Conservation (phyloP, 1,284 basidiomycete genomes). For the Puccinia coronata region DNA sequence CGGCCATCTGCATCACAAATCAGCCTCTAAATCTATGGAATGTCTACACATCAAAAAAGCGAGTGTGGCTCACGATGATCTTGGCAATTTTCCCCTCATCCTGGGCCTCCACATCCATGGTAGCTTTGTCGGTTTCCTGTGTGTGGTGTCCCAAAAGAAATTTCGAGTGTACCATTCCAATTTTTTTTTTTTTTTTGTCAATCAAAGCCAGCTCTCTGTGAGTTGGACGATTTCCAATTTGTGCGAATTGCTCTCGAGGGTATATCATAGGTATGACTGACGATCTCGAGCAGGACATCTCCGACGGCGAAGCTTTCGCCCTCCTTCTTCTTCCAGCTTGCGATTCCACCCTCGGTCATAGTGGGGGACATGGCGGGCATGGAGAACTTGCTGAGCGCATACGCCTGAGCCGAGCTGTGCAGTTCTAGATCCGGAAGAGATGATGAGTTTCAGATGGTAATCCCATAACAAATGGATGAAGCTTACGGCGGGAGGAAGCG, state of each 20-base stretch:
- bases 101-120: conserved; percentile 97
- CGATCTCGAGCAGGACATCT: conserved; percentile 92
- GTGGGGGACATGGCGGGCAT: conserved; percentile 99
- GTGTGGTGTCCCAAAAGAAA: conserved; percentile 35
- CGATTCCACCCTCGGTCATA: conserved; percentile 99
- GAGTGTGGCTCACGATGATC: conserved; percentile 73
- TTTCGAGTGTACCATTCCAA: too few relatives aligned
- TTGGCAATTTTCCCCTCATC: conserved; percentile 94
- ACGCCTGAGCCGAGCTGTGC: conserved; percentile 74
- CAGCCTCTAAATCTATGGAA: neutral
- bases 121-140: conserved; percentile 99
- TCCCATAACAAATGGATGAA: neutral
- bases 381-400: conserved; percentile 82
- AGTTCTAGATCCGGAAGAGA: conserved; percentile 66
- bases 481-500: conserved; percentile 21
- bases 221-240: too few relatives aligned
- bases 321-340: conserved; percentile 94
- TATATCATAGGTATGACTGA: conserved; percentile 63
- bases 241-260: too few relatives aligned
- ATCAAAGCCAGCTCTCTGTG: too few relatives aligned
- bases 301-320: conserved; percentile 85
- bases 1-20: conserved; percentile 65
- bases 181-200: too few relatives aligned
- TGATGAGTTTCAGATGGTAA: neutral
- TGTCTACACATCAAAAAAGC: too few relatives aligned